Evolutionary conservation across 1,284 basidiomycete genomes (phyloP).

Genomic region (Malassezia pachydermatis): DNA sequence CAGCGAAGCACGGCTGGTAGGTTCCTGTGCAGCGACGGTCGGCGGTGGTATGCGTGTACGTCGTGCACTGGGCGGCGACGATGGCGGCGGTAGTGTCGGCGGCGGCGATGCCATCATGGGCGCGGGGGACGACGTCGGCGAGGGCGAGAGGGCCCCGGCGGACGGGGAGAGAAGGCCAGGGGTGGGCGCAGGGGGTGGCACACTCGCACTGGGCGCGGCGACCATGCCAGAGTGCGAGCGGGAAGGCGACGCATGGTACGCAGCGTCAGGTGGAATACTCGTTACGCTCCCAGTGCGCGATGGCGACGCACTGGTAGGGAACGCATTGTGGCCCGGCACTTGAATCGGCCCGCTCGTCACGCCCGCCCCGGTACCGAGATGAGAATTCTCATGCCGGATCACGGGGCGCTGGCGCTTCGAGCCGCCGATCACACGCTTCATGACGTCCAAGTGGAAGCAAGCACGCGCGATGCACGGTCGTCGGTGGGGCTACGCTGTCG

Average conservation of each 20-base stretch:
- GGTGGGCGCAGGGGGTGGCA: no score
- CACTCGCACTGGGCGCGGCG: no score
- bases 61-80: background rate
- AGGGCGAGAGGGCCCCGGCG: no score
- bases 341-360: constrained; percentile 6
- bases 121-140: no score
- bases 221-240: background rate
- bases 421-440: constrained; percentile 13
- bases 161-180: no score
- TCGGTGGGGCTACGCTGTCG: background rate
- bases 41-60: background rate
- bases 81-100: background rate
- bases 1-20: background rate
- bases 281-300: no score
- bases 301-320: no score
- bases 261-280: background rate
- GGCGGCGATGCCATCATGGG: background rate
- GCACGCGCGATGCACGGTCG: background rate
- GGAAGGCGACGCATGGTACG: background rate
- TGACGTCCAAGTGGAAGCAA: no score
- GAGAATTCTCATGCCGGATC: constrained; percentile 43
- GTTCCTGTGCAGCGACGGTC: no score
- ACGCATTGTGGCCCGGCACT: constrained; percentile 17
- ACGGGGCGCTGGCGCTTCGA: constrained; percentile 36
- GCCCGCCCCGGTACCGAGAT: constrained; percentile 36